phyloP scores from a whole-genome alignment of 257 asterid species.

The Rauvolfia tetraphylla region DNA sequence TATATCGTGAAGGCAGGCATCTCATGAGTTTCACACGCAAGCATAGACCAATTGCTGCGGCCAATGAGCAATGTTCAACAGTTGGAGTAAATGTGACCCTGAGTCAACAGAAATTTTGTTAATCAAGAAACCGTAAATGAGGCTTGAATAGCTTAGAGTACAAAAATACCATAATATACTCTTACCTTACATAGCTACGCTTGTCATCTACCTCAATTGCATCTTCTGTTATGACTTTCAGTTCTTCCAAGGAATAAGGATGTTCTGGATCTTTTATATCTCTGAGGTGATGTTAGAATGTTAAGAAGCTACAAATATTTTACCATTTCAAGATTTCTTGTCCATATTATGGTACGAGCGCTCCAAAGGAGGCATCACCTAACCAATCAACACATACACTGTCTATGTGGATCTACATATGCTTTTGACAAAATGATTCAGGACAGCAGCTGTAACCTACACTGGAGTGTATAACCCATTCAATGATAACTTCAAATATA shows the following conservation, averaged over 20 bases:
- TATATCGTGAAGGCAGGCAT: conserved; percentile 74
- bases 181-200: conserved; percentile 70
- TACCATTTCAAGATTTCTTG: neutral
- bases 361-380: neutral
- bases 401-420: neutral
- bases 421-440: neutral
- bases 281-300: conserved; percentile 75
- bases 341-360: neutral
- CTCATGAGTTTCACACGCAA: conserved; percentile 95
- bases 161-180: conserved; percentile 2
- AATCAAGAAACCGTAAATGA: conserved; percentile 20
- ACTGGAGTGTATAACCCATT: neutral
- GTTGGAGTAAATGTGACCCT: conserved; percentile 97
- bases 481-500: too few species aligned
- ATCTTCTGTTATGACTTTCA: conserved; percentile 89
- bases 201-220: conserved; percentile 77
- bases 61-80: conserved; percentile 97
- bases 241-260: conserved; percentile 88
- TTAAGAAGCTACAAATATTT: conserved; percentile 49
- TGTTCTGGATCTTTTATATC: conserved; percentile 98
- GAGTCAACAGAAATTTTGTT: conserved; percentile 10
- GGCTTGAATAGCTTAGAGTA: conserved; percentile 5
- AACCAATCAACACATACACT: neutral
- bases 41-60: conserved; percentile 83
- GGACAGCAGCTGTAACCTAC: neutral